A percentile compares a stretch with the other conserved stretches of the same genome.
phyloP scores from a whole-genome alignment of 2,329 filamentous ascomycete genomes.

The Phoma sp. region DNA sequence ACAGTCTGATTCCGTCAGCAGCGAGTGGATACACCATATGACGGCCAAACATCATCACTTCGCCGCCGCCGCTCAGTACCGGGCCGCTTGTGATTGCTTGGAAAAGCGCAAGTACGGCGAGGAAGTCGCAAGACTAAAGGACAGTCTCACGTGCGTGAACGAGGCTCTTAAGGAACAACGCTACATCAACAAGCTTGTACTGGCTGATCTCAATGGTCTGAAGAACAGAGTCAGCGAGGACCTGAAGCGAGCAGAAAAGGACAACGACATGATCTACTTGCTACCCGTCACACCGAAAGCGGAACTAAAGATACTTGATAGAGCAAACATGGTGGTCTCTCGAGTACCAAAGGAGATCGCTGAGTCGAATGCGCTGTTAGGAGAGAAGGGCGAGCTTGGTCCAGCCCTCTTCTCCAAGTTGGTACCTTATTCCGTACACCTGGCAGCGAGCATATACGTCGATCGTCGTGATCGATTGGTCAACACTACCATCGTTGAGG shows the following conservation, averaged over 20 bases:
- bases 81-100: slow-evolving; percentile 86
- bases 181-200: slow-evolving; percentile 81
- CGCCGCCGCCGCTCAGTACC: slow-evolving; percentile 90
- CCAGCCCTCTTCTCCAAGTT: slow-evolving; percentile 86
- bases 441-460: slow-evolving; percentile 94
- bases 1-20: slow-evolving; percentile 87
- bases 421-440: slow-evolving; percentile 93
- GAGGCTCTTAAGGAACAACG: slow-evolving; percentile 85
- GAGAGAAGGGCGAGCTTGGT: slow-evolving; percentile 80
- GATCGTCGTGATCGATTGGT: slow-evolving; percentile 89
- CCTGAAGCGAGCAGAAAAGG: slow-evolving; percentile 88
- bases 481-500: slow-evolving; percentile 83
- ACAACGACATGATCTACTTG: slow-evolving; percentile 96
- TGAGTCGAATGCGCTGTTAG: slow-evolving; percentile 79
- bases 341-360: slow-evolving; percentile 82
- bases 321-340: slow-evolving; percentile 85
- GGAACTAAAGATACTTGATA: slow-evolving; percentile 82
- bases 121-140: slow-evolving; percentile 84
- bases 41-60: slow-evolving; percentile 98
- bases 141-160: slow-evolving; percentile 81
- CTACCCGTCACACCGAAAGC: slow-evolving; percentile 84
- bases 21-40: slow-evolving; percentile 97
- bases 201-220: slow-evolving; percentile 80
- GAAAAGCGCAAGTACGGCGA: slow-evolving; percentile 96
- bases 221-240: slow-evolving; percentile 86